Evolutionary conservation across 805 yeast species (phyloP), one percentile per base, ranked within the genome.

Genomic region (Tetrapisispora phaffii): DNA sequence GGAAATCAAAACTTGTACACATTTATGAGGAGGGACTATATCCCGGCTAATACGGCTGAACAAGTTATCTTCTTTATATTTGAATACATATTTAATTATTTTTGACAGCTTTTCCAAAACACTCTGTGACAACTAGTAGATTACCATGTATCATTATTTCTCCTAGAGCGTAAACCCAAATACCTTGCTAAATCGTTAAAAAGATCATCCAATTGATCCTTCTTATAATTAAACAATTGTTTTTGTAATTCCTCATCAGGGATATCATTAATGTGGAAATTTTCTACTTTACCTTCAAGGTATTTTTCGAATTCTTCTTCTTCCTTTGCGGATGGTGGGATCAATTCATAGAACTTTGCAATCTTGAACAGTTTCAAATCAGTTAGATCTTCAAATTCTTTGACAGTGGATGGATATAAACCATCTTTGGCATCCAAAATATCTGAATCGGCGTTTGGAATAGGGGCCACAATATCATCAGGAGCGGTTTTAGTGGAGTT

Each of bases 371-470:
- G 56, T 10, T 66, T 60, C 12, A 66, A 64, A 46, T 76, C 72
- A 1, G 62, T 50, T 33, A 85, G 59, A 2, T 63, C 62, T 34
- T 65, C 63, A 50, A 84, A 81, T 0, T 77, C 79, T 1, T 60
- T 68, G 20, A 79, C 57, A 1, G 82, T 79, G 9, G 58, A 58
- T 7, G 96, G 96, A 62, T 77, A 84, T 9, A 60, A 47, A 1
- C 55, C 53, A 2, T 48, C 53, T 17, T 29, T 26, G 6, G 50
- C 50, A 16, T 50, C 48, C 9, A 66, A 70, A 4, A 62, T 60
- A 37, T 77, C 85, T 21, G 95, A 95, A 59, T 85, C 93, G n/a
- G 77, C 72, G 56, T 81, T 82, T n/a, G 82, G 76, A 45, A 87
- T 61, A 1, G 89, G 82, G 0, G 83, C 84, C n/a, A 87, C 56